phyloP scores from a whole-genome alignment of 2,329 filamentous ascomycete genomes.

The Mariannaea elegans region DNA sequence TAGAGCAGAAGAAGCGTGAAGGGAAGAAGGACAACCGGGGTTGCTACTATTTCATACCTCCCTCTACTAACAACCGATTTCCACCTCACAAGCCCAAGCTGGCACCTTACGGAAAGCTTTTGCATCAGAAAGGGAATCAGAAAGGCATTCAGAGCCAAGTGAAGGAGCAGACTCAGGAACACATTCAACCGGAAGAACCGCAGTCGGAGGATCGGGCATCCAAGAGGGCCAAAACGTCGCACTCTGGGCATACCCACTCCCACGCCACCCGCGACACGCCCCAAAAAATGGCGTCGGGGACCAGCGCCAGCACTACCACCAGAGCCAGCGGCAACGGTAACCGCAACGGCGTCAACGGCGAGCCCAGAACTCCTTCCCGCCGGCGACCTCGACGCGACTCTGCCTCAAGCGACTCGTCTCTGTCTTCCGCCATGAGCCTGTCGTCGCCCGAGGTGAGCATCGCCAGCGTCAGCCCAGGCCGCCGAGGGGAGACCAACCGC shows the following conservation, averaged over 20 bases:
- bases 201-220: constrained; percentile 41
- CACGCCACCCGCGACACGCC: constrained; percentile 38
- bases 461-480: constrained; percentile 39
- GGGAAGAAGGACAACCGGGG: constrained; percentile 62
- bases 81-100: constrained; percentile 56
- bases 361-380: constrained; percentile 48
- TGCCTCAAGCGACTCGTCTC: constrained; percentile 53
- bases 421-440: constrained; percentile 51
- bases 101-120: constrained; percentile 60
- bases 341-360: constrained; percentile 25
- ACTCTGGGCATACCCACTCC: constrained; percentile 33
- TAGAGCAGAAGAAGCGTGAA: constrained; percentile 65
- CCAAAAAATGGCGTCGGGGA: constrained; percentile 37
- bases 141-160: constrained; percentile 43
- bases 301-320: constrained; percentile 5
- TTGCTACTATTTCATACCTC: constrained; percentile 63
- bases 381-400: constrained; percentile 49
- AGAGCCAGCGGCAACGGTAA: constrained; percentile 18
- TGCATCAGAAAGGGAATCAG: constrained; percentile 45
- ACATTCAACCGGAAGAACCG: constrained; percentile 19
- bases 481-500: constrained; percentile 40
- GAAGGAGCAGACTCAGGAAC: constrained; percentile 46
- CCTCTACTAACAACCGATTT: constrained; percentile 52
- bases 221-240: constrained; percentile 50
- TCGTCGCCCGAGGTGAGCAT: constrained; percentile 50